Percentiles rank a stretch among this genome's conserved stretches.
These are phyloP conservation scores for Teunomyces atbi DNA, from an alignment of 805 yeast genomes.

Conservation along the genomic window DNA sequence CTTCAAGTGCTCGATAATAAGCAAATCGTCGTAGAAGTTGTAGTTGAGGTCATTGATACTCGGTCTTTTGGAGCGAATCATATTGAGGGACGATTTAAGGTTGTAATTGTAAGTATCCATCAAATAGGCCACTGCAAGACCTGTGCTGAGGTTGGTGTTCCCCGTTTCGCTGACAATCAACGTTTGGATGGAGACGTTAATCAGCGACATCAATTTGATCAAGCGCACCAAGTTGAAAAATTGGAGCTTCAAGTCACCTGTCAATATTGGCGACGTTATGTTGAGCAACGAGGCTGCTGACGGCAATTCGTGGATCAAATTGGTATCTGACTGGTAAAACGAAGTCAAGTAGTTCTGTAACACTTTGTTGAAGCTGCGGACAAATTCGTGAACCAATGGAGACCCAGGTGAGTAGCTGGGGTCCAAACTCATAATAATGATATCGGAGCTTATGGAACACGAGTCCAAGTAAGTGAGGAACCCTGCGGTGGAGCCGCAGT, in stretches of 20 bases:
- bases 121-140: slow-evolving; percentile 33
- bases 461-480: slow-evolving; percentile 26
- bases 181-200: slow-evolving; percentile 30
- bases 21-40: slow-evolving; percentile 39
- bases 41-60: slow-evolving; percentile 21
- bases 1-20: slow-evolving; percentile 38
- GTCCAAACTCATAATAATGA: slow-evolving; percentile 37
- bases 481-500: slow-evolving; percentile 33
- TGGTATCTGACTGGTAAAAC: slow-evolving; percentile 31
- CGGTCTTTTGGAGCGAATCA: slow-evolving; percentile 20
- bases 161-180: slow-evolving; percentile 35
- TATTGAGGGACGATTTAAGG: slow-evolving; percentile 26
- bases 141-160: slow-evolving; percentile 24
- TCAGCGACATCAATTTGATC: slow-evolving; percentile 31
- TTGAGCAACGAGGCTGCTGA: slow-evolving; percentile 20
- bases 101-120: slow-evolving; percentile 42
- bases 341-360: slow-evolving; percentile 38
- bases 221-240: slow-evolving; percentile 37
- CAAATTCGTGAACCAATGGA: slow-evolving; percentile 23
- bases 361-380: slow-evolving; percentile 28
- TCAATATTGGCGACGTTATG: slow-evolving; percentile 33
- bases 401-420: slow-evolving; percentile 28
- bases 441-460: slow-evolving; percentile 22
- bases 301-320: slow-evolving; percentile 30
- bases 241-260: slow-evolving; percentile 36